Evolutionary conservation across 805 yeast genomes (phyloP).

Genomic region (Candida tallmaniae): DNA sequence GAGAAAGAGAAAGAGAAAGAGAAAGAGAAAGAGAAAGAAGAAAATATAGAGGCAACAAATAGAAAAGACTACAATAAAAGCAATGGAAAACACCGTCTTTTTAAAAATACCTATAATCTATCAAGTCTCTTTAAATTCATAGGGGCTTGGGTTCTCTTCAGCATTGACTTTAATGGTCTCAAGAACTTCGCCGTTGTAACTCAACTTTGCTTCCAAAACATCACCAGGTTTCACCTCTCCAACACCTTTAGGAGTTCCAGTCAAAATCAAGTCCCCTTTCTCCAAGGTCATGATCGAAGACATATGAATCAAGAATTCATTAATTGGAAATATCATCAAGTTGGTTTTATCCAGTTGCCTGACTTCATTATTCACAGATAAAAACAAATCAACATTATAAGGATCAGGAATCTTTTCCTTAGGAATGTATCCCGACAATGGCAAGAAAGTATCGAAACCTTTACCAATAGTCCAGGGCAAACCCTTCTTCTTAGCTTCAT

Average conservation of each 20-base stretch:
- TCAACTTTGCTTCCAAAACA: slow-evolving; percentile 57
- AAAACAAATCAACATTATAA: slow-evolving; percentile 57
- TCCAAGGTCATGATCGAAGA: slow-evolving; percentile 87
- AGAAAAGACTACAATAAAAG: no score
- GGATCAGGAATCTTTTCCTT: slow-evolving; percentile 67
- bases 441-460: slow-evolving; percentile 95
- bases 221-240: slow-evolving; percentile 82
- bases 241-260: slow-evolving; percentile 99
- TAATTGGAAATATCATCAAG: slow-evolving; percentile 86
- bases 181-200: slow-evolving; percentile 51
- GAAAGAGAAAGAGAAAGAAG: no score
- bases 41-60: no score
- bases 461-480: slow-evolving; percentile 96
- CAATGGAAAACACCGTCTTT: no score
- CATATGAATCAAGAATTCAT: slow-evolving; percentile 72
- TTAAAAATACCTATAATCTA: neutral
- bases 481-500: slow-evolving; percentile 89
- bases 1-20: no score
- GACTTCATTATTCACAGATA: slow-evolving; percentile 64
- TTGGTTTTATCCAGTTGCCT: slow-evolving; percentile 73
- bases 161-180: slow-evolving; percentile 53
- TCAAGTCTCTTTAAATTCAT: slow-evolving; percentile 30
- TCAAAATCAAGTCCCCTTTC: slow-evolving; percentile 84
- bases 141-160: slow-evolving; percentile 47
- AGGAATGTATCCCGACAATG: slow-evolving; percentile 72